Base-by-base conservation (phyloP, 352 stramenopile species). In the Globisporangium takayamanum region DNA sequence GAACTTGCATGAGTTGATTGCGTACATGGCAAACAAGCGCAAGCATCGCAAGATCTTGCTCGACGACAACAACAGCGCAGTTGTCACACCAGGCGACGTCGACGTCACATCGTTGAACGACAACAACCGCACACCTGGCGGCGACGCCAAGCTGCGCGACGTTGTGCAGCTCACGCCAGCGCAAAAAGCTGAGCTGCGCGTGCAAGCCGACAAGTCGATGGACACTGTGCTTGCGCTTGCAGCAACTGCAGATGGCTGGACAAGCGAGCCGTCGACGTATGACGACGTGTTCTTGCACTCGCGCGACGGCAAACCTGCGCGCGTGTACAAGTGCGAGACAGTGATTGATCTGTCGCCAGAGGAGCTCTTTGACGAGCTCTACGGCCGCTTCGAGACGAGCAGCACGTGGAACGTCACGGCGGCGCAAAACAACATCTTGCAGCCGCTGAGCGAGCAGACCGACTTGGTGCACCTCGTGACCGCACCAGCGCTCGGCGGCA, bases 301-400 rank as follows among this genome's bases (percentile, higher is more conserved):
- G n/a, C 73, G 78, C 1, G 82, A 92, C 37, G 78, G 73, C 36
- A 92, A 92, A 62, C 82, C 82, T 16, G 72, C 68, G 11, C 80
- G 82, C 10, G 78, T 88, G 25, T 90, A 82, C 69, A 92, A 89
- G 73, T 90, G 74, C 45, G 80, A 89, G 59, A 69, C 64, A 2
- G 75, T 79, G 54, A 73, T 92, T 53, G 69, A 85, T 16, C 62
- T 90, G 25, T 84, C 82, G 1, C 74, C 80, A 0, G 82, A 92
- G 50, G 82, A 92, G 57, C 64, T 92, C 36, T 92, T 92, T 64
- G 82, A 92, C 47, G 68, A 89, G 53, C 66, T 92, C 55, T 75
- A 90, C 50, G 81, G 76, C 22, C 82, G 89, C 55, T 80, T 92
- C 44, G 82, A 92, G 62, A 79, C 68, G 12, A 89, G 80, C 60